These are phyloP conservation scores for Rubus idaeus DNA, from an alignment of 306 rosid species.

Conservation along the genomic window DNA sequence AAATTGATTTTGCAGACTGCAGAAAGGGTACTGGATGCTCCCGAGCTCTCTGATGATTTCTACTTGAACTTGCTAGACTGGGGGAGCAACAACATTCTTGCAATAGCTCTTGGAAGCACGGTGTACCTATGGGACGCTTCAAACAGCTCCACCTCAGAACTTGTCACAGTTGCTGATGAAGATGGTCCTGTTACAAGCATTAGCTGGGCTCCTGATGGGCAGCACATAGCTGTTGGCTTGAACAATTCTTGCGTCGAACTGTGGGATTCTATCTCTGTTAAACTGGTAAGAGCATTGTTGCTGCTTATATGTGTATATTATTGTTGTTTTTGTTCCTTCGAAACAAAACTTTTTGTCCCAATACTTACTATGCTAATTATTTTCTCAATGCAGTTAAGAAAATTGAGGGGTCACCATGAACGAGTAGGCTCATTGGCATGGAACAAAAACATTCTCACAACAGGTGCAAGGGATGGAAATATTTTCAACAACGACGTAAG, in stretches of 20 bases:
- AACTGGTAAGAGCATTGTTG: conserved; percentile 34
- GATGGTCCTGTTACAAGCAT: conserved; percentile 51
- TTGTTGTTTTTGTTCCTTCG: conserved; percentile 8
- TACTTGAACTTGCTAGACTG: conserved; percentile 67
- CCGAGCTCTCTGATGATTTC: conserved; percentile 54
- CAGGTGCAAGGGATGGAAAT: conserved; percentile 59
- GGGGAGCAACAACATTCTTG: conserved; percentile 49
- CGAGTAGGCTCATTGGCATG: conserved; percentile 64
- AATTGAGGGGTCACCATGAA: conserved; percentile 44
- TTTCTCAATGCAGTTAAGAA: conserved; percentile 38
- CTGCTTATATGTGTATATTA: background rate
- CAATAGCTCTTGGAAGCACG: conserved; percentile 57
- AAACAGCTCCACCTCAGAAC: conserved; percentile 49
- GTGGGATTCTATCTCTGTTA: conserved; percentile 53
- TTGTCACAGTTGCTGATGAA: conserved; percentile 54
- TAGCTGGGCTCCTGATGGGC: conserved; percentile 75
- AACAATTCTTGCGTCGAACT: conserved; percentile 65
- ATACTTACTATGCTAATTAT: background rate
- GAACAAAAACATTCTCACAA: conserved; percentile 60
- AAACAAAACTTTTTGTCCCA: background rate
- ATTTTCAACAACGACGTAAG: conserved; percentile 57
- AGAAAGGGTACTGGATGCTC: conserved; percentile 70
- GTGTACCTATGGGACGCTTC: conserved; percentile 66
- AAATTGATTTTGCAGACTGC: conserved; percentile 38
- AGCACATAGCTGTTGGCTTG: conserved; percentile 60